Conservation (phyloP, 768 basidiomycete species). For the Daedalea quercina region DNA sequence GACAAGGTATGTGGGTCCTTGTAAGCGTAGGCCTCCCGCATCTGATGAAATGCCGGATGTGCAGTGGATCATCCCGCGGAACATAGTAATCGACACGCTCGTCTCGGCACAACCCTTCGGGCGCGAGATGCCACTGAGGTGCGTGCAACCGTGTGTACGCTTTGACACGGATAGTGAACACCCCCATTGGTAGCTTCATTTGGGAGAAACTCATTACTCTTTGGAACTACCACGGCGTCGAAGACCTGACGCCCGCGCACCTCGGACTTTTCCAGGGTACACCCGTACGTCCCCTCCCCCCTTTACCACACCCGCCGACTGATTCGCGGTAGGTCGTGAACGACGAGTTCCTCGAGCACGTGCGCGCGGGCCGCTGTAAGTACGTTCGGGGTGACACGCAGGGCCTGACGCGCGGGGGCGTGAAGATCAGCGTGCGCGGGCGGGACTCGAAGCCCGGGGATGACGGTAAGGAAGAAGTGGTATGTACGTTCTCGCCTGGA, state of each 20-base stretch:
- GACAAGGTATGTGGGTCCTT: slow-evolving; percentile 22
- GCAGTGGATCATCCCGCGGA: slow-evolving; percentile 42
- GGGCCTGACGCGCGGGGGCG: slow-evolving; percentile 30
- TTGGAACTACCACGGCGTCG: slow-evolving; percentile 39
- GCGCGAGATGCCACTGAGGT: slow-evolving; percentile 44
- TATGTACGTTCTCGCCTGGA: background rate
- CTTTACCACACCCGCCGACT: background rate
- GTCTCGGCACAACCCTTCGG: slow-evolving; percentile 48
- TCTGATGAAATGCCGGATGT: background rate
- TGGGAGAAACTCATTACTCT: slow-evolving; percentile 38
- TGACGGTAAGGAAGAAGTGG: slow-evolving; percentile 23
- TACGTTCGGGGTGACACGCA: slow-evolving; percentile 43
- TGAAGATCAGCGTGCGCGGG: slow-evolving; percentile 33
- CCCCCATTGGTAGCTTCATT: slow-evolving; percentile 29
- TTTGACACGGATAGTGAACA: background rate
- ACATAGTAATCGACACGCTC: slow-evolving; percentile 40
- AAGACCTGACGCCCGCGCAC: slow-evolving; percentile 35
- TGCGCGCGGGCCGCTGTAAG: slow-evolving; percentile 33
- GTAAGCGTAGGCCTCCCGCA: background rate
- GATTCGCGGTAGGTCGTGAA: slow-evolving; percentile 37
- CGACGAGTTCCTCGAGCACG: slow-evolving; percentile 40
- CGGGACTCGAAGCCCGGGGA: slow-evolving; percentile 28
- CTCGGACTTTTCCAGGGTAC: slow-evolving; percentile 42
- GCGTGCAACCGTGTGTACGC: background rate
- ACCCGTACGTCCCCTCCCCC: slow-evolving; percentile 25